These are phyloP conservation scores for Pleurotus salmoneostramineus DNA, from an alignment of 768 basidiomycete genomes.

Conservation along the genomic window DNA sequence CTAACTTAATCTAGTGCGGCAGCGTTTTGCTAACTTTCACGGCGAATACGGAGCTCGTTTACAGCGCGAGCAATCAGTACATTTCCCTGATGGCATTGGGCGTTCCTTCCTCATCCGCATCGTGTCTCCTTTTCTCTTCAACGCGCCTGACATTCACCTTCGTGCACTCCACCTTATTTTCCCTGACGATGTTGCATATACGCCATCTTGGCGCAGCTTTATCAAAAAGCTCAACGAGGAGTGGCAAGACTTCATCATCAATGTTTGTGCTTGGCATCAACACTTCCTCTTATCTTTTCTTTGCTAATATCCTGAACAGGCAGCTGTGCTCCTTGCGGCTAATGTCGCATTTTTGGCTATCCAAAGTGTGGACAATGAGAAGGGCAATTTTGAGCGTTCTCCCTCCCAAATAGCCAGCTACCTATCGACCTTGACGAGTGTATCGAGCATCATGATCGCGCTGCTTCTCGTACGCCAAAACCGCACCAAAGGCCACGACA, in stretches of 20 bases:
- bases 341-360: slow-evolving; percentile 49
- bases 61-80: slow-evolving; percentile 22
- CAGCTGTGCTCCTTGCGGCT: slow-evolving; percentile 43
- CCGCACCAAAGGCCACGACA: slow-evolving; percentile 25
- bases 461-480: slow-evolving; percentile 39
- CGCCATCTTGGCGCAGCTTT: slow-evolving; percentile 35
- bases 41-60: slow-evolving; percentile 42
- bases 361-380: slow-evolving; percentile 25
- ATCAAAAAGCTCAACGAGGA: slow-evolving; percentile 31
- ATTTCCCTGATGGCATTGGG: slow-evolving; percentile 1
- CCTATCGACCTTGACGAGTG: slow-evolving; percentile 35
- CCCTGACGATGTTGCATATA: slow-evolving; percentile 38
- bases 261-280: slow-evolving; percentile 22
- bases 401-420: slow-evolving; percentile 37
- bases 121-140: slow-evolving; percentile 39
- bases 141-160: slow-evolving; percentile 38
- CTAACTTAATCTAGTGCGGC: slow-evolving; percentile 20
- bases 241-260: slow-evolving; percentile 37
- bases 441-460: slow-evolving; percentile 39
- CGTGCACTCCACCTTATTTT: slow-evolving; percentile 38
- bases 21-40: slow-evolving; percentile 35
- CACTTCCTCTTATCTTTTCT: neutral
- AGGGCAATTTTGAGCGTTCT: slow-evolving; percentile 13
- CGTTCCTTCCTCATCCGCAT: slow-evolving; percentile 27
- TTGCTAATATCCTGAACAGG: slow-evolving; percentile 23